These are phyloP conservation scores for Urtica urens DNA, from an alignment of 306 rosid species.

Conservation along the genomic window DNA sequence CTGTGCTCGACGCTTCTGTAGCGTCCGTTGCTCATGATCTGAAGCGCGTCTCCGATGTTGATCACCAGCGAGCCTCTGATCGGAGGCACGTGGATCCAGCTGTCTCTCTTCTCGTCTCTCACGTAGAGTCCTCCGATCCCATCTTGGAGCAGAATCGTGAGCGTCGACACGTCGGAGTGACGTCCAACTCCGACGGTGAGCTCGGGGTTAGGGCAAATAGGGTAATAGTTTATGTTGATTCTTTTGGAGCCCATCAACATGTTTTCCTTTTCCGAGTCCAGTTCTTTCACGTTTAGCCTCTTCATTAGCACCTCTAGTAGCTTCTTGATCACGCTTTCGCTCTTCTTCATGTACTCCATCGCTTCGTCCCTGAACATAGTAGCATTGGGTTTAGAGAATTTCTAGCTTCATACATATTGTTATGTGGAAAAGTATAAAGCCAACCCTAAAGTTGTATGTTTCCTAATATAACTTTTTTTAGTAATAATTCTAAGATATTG, in stretches of 20 bases:
- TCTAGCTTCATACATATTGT: too few relatives aligned
- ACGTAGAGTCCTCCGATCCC: constrained; percentile 46
- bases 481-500: too few relatives aligned
- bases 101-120: neutral
- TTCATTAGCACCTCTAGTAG: constrained; percentile 28
- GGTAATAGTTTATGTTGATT: neutral
- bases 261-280: constrained; percentile 23
- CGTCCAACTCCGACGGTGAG: constrained; percentile 38
- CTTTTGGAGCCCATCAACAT: constrained; percentile 36
- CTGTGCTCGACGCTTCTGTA: constrained; percentile 49
- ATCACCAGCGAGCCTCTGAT: constrained; percentile 34
- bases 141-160: constrained; percentile 48
- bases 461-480: too few relatives aligned
- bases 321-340: constrained; percentile 19
- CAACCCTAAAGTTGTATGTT: too few relatives aligned
- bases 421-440: too few relatives aligned
- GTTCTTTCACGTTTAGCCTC: constrained; percentile 25
- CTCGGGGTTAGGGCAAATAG: constrained; percentile 31
- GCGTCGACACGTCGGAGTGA: constrained; percentile 45
- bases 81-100: constrained; percentile 43
- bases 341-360: constrained; percentile 39
- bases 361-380: constrained; percentile 26
- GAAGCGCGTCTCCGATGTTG: constrained; percentile 46
- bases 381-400: neutral
- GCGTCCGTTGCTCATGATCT: constrained; percentile 32